Base-by-base conservation (phyloP, 768 basidiomycete species). In the Rhodocollybia butyracea region DNA sequence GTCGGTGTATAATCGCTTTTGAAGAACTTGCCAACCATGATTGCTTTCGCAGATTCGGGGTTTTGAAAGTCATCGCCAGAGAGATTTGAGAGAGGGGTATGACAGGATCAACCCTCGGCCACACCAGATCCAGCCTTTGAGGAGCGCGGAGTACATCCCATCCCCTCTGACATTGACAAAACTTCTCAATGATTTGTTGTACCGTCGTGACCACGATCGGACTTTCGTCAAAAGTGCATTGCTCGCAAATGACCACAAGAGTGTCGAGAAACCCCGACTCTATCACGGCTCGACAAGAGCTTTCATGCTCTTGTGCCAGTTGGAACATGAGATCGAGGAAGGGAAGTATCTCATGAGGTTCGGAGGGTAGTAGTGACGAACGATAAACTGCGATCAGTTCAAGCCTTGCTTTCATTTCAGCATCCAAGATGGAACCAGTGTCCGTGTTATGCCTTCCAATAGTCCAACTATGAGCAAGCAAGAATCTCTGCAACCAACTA, bases 291-390 rank as follows among this genome's bases (percentile, higher is more conserved):
- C 31, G 27, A 46, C 55, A 57, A 3, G 51, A 42, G 21, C 12
- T 46, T 13, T 31, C 41, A 24, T 57, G 50, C 43, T 43, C 56
- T 43, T 57, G 46, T 13, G 56, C 48, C 7, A 60, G 48, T 22
- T 46, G 51, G 10, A 42, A 48, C 5, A 60, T 46, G 19, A 60
- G 41, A 21, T 47, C 29, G 43, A 60, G 7, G 46, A 60, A 57
- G n/a, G 59, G 59, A 2, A 60, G 34, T 8, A 51, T 40, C 5
- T 57, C 55, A 31, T 57, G 56, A 24, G 47, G 19, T 57, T 57
- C 56, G 13, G 34, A 52, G n/a, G 59, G 31, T 21, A 56, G 51
- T 42, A 52, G 56, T 12, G 50, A 56, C 15, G 55, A 57, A 27
- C 46, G 42, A 47, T 57, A 60, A 15, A 48, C 43, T 21, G 47